Evolutionary conservation across 805 yeast genomes (phyloP).

Genomic region (Wickerhamomyces subpelliculosus): DNA sequence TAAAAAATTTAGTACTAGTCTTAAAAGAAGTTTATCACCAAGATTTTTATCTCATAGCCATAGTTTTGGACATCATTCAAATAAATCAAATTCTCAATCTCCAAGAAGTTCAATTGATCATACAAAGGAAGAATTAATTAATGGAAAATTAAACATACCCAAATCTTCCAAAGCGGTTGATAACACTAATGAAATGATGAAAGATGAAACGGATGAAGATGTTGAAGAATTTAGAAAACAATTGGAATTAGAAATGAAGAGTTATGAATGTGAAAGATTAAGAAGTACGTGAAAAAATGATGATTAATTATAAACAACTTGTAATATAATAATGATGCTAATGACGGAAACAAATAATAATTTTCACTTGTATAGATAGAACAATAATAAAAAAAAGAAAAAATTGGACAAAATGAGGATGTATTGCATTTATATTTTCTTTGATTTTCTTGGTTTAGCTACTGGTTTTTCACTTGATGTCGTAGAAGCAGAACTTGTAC

Average conservation of each 20-base stretch:
- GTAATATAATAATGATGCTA: too few relatives aligned
- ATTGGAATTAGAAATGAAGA: conserved; percentile 15
- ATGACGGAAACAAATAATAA: too few relatives aligned
- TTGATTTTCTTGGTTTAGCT: conserved; percentile 3
- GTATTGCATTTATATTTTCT: conserved; percentile 1
- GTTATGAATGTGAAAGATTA: conserved; percentile 15
- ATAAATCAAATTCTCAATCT: background rate
- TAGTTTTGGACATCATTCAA: background rate
- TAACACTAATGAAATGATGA: background rate
- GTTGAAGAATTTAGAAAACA: conserved; percentile 17
- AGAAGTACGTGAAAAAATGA: conserved; percentile 1
- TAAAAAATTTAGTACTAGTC: conserved; percentile 7
- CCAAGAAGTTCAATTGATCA: background rate
- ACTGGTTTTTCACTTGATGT: background rate
- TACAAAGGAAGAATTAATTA: too few relatives aligned
- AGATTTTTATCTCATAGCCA: conserved; percentile 5
- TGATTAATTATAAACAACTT: too few relatives aligned
- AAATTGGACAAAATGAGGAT: background rate
- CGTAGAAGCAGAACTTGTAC: background rate
- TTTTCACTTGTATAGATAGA: too few relatives aligned
- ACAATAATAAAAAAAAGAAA: too few relatives aligned
- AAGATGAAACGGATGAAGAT: conserved; percentile 11
- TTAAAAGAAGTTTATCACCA: conserved; percentile 19
- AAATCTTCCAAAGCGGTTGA: background rate
- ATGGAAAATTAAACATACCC: too few relatives aligned